phyloP scores from a whole-genome alignment of 371 early-diverging fungal species.

The Mortierella sp. region DNA sequence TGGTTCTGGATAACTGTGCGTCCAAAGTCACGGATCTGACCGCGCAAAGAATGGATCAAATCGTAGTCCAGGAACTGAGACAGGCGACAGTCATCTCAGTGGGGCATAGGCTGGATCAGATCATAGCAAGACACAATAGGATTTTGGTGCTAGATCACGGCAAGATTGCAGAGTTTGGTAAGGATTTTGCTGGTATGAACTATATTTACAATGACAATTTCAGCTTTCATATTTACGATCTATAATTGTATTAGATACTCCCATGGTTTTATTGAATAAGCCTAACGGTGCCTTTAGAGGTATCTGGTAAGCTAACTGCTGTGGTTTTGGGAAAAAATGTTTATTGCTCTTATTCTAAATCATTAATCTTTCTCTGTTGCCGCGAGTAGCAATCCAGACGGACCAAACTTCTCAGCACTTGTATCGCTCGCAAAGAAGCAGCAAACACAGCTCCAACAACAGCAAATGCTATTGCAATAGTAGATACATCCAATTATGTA shows the following conservation, averaged over 20 bases:
- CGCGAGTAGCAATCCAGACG: conserved; percentile 32
- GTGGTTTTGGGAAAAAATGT: background rate
- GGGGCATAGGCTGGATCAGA: conserved; percentile 50
- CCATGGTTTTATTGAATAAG: conserved; percentile 38
- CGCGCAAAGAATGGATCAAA: conserved; percentile 52
- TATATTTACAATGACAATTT: background rate
- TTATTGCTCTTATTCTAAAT: too few relatives aligned
- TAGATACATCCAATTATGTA: background rate
- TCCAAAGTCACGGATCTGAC: conserved; percentile 55
- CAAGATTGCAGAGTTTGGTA: conserved; percentile 50
- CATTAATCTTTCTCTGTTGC: background rate
- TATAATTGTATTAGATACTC: conserved; percentile 26
- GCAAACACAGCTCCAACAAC: conserved; percentile 18
- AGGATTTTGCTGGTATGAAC: background rate
- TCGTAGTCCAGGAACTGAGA: conserved; percentile 37
- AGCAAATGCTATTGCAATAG: background rate
- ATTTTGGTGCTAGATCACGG: conserved; percentile 51
- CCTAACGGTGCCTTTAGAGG: conserved; percentile 34
- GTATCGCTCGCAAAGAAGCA: conserved; percentile 50
- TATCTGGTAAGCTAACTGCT: conserved; percentile 32
- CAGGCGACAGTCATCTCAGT: conserved; percentile 42
- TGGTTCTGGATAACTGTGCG: conserved; percentile 42
- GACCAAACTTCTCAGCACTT: conserved; percentile 45
- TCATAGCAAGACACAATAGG: conserved; percentile 40
- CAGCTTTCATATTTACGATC: background rate